Percentiles rank a stretch among this genome's conserved stretches.
phyloP scores from a whole-genome alignment of 345 rosid species.

The Hibiscus tridactylites region DNA sequence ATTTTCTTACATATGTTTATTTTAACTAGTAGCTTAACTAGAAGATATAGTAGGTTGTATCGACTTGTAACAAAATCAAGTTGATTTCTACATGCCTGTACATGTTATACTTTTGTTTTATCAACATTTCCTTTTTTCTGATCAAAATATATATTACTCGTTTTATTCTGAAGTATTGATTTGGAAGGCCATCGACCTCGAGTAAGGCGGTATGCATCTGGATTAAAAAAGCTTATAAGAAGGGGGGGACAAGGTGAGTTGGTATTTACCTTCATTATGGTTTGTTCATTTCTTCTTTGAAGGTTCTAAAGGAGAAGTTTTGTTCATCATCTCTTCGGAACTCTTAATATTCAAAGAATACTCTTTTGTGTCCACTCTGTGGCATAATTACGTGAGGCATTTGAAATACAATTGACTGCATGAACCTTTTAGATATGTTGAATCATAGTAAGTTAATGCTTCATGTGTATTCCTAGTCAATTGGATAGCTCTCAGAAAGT shows the following conservation, averaged over 20 bases:
- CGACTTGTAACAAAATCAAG: not conserved
- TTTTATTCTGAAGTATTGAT: slow-evolving; percentile 49
- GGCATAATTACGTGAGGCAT: not conserved
- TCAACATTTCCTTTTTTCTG: not conserved
- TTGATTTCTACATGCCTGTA: slow-evolving; percentile 1
- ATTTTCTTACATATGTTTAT: slow-evolving; percentile 3
- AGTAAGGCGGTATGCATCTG: slow-evolving; percentile 81
- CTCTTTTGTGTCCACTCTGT: not conserved
- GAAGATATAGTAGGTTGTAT: not conserved
- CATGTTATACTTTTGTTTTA: not conserved
- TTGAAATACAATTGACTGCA: not conserved
- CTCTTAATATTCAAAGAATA: not conserved
- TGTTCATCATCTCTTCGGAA: not conserved
- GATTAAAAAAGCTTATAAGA: slow-evolving; percentile 66
- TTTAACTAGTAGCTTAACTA: not conserved
- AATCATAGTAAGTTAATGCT: not conserved
- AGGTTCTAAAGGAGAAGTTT: not conserved
- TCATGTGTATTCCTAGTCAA: not conserved
- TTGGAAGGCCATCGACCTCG: slow-evolving; percentile 84
- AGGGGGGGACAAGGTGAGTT: slow-evolving; percentile 85
- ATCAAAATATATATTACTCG: not conserved
- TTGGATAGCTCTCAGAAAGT: not conserved
- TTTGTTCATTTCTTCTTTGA: not conserved
- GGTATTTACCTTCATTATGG: not conserved
- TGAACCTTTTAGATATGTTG: not conserved